Percentiles rank a stretch among this genome's conserved stretches.
Evolutionary conservation across 2,329 filamentous ascomycete species (phyloP).

Genomic region (Fusarium domesticum): DNA sequence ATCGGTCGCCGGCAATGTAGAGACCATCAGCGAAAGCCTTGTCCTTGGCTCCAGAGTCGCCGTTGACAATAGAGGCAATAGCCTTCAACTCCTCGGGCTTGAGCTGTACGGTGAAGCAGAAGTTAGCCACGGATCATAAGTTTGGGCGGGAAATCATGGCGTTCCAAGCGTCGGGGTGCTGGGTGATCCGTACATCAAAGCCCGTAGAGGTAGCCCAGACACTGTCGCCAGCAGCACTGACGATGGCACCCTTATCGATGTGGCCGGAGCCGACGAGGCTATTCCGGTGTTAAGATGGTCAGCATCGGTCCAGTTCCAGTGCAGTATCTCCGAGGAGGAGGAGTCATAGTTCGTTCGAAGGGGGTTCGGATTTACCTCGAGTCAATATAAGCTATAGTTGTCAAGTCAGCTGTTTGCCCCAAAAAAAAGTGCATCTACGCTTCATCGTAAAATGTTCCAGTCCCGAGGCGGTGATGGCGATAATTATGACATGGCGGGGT

Average conservation of each 20-base stretch:
- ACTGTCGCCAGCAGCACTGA: slow-evolving; percentile 76
- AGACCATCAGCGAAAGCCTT: slow-evolving; percentile 70
- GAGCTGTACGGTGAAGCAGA: slow-evolving; percentile 26
- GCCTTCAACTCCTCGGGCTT: slow-evolving; percentile 56
- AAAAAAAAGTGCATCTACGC: slow-evolving; percentile 1
- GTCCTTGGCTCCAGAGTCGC: slow-evolving; percentile 50
- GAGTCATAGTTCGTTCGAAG: slow-evolving; percentile 1
- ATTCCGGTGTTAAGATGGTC: slow-evolving; percentile 23
- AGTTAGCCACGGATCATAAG: slow-evolving; percentile 10
- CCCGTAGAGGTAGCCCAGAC: slow-evolving; percentile 69
- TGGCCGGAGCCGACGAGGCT: slow-evolving; percentile 79
- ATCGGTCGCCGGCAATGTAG: slow-evolving; percentile 73
- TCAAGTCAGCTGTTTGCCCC: slow-evolving; percentile 14
- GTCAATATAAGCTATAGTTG: slow-evolving; percentile 48
- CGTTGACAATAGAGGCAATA: slow-evolving; percentile 52
- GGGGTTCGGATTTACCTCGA: slow-evolving; percentile 41
- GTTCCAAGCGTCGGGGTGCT: slow-evolving; percentile 2
- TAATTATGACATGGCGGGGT: slow-evolving; percentile 14
- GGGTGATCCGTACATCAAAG: slow-evolving; percentile 63
- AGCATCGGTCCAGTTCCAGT: slow-evolving; percentile 19
- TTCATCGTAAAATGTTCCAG: slow-evolving; percentile 26
- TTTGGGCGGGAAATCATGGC: background rate
- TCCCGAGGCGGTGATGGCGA: slow-evolving; percentile 24
- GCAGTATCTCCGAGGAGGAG: slow-evolving; percentile 1
- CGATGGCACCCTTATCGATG: slow-evolving; percentile 80